Base-by-base conservation (phyloP, 1,284 basidiomycete genomes). In the Ceratobasidium sp. region DNA sequence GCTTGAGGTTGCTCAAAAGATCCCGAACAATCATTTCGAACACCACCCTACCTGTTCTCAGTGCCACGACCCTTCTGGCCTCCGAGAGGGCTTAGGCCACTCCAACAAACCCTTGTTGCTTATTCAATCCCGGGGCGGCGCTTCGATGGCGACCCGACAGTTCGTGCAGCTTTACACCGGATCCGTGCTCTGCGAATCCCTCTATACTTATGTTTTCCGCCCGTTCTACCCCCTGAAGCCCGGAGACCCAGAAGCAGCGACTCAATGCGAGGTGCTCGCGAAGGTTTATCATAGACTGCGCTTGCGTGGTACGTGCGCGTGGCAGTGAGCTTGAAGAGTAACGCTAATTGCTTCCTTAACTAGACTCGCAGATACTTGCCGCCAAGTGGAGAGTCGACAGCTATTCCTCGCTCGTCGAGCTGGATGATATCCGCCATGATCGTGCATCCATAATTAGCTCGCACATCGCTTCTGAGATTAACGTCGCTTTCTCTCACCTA, bases 321-420 rank as follows among this genome's bases (percentile, higher is more conserved):
- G n/a, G n/a, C n/a, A n/a, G n/a, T n/a, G n/a, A n/a, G n/a, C n/a
- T n/a, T n/a, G n/a, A n/a, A n/a, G n/a, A n/a, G n/a, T n/a, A 12
- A 21, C 6, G 9, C n/a, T 53, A 5, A 53, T 25, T 6, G 8
- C 5, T 25, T 12, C 11, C 23, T n/a, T 53, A 7, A n/a, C n/a
- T 25, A 53, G 49, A 53, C 28, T 5, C 21, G 12, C 49, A 53
- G 21, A 53, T 53, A n/a, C 18, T 25, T 9, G 23, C 49, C 28
- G 49, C 49, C 14, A 53, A 53, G 21, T 53, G 49, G 49, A 53
- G 49, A 53, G 49, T 53, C 23, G 49, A 53, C 21, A 53, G n/a
- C 14, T 23, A 25, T 8, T 53, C 49, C 21, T 14, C 49, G 16
- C 49, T 53, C 11, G 6, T 14, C 3, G 23, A 23, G 9, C n/a